Base-by-base conservation (phyloP, 225 moss, liverwort and hornwort genomes). In the Bryum argenteum region DNA sequence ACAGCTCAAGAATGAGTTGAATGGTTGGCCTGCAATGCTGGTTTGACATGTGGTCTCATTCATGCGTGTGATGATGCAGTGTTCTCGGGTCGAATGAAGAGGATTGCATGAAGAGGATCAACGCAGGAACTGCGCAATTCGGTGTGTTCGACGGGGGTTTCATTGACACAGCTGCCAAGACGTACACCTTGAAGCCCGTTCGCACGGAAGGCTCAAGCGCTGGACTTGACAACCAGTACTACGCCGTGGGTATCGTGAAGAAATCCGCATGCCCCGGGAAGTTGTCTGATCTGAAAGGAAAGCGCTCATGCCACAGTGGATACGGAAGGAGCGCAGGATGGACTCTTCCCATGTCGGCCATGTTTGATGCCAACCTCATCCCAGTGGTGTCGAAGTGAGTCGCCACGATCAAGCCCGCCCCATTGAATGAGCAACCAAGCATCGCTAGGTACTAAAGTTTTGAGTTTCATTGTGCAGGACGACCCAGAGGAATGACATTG, bases 221-320 rank as follows among this genome's bases (percentile, higher is more conserved):
- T 0, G 80, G 80, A 17, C 26, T 28, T 8, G 80, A 76, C 62
- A 76, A 76, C 62, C 80, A 76, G 33, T 80, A 80, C 56, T 76
- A 67, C 62, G 47, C 80, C n/a, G 71, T 80, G 17, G 80, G 75
- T 0, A 71, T 76, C 1, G 41, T 76, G 11, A 80, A 76, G 76
- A 76, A 71, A 55, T 12, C 41, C 6, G 62, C 61, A 17, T 76
- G 76, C 41, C 80, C 86, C 11, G 37, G 54, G 39, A 59, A 16
- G 8, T 51, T 84, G 6, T 9, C 58, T 1, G 75, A 77, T 44
- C 63, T 83, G 0, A 80, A 39, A 15, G 86, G 84, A 2, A 86
- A 83, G 62, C 74, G 80, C 10, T 84, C 86, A 1, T 86, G 86
- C 61, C 86, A 86, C 80, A 83, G 74, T 41, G 86, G 86, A 5